phyloP scores from a whole-genome alignment of 768 basidiomycete species.

The Paxillus rubicundulus region DNA sequence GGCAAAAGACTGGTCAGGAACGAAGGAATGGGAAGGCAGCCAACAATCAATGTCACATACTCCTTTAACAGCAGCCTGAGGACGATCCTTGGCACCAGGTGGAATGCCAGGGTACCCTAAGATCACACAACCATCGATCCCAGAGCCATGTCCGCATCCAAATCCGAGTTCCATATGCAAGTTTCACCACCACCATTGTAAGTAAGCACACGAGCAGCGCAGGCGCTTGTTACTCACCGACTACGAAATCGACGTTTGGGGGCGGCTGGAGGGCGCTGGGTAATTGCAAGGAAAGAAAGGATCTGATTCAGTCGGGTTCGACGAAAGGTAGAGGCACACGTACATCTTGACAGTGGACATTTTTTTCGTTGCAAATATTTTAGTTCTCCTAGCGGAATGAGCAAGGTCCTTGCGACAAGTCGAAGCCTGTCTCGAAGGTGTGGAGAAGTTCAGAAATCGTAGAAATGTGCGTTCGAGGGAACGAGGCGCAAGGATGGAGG shows the following conservation, averaged over 20 bases:
- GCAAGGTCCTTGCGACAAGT: background rate
- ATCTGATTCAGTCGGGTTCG: background rate
- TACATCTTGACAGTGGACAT: conserved; percentile 50
- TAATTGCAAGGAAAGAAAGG: background rate
- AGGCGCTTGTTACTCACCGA: conserved; percentile 46
- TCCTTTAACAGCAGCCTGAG: conserved; percentile 82
- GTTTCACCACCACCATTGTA: background rate
- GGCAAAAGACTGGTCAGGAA: conserved; percentile 1
- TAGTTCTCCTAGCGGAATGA: background rate
- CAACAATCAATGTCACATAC: conserved; percentile 44
- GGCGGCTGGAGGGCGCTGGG: conserved; percentile 77
- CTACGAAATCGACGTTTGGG: conserved; percentile 86
- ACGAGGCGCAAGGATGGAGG: background rate
- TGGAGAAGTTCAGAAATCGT: background rate
- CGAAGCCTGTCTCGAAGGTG: background rate
- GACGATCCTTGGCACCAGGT: conserved; percentile 69
- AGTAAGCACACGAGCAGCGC: conserved; percentile 1
- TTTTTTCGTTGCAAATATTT: background rate
- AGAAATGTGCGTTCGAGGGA: background rate
- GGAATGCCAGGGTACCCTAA: conserved; percentile 87
- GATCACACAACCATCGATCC: conserved; percentile 1
- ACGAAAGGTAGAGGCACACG: conserved; percentile 17
- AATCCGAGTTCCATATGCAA: background rate
- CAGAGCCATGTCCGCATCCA: conserved; percentile 4
- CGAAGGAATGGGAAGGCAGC: background rate